These are phyloP conservation scores for Sorghum bicolor DNA, from an alignment of 176 grass and related monocot genomes.

Conservation along the genomic window Sorghum_bicolor_NCBIv3 NC_012870.2:80206001-80206500, in stretches of 20 bases:
- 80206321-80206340: neutral
- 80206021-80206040: neutral
- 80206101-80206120: neutral
- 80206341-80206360: neutral
- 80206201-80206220: neutral
- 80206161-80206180: neutral
- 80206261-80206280: neutral
- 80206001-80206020: neutral
- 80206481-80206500: neutral
- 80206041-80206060: neutral
- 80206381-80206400: slow-evolving; percentile 42
- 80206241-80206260: neutral
- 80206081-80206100: neutral
- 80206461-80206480: slow-evolving; percentile 17
- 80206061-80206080: neutral
- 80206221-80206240: too few relatives aligned
- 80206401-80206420: slow-evolving; percentile 19
- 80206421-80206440: slow-evolving; percentile 6
- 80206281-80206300: neutral
- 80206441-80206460: slow-evolving; percentile 20
- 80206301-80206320: neutral
- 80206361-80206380: slow-evolving; percentile 8
- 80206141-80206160: neutral
- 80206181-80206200: neutral
- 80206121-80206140: neutral